These are phyloP conservation scores for Funneliformis mosseae DNA, from an alignment of 192 early-diverging fungal species.

Conservation along the genomic window DNA sequence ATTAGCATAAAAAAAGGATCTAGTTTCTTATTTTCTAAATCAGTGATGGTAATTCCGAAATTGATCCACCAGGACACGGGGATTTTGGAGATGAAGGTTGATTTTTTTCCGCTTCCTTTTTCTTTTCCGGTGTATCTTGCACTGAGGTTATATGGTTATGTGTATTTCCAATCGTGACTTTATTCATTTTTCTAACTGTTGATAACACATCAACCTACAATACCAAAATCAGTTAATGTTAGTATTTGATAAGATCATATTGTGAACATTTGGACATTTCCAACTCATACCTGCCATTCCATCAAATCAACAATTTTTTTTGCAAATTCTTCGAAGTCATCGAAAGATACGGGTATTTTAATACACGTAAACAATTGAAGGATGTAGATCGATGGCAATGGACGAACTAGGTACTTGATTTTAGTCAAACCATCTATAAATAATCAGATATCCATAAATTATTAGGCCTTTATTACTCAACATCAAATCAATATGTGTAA, in stretches of 20 bases:
- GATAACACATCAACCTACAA: neutral
- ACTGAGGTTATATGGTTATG: neutral
- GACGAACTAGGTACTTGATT: constrained; percentile 14
- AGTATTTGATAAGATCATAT: neutral
- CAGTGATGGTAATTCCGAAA: too few relatives aligned
- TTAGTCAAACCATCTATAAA: constrained; percentile 6
- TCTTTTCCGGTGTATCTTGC: constrained; percentile 5
- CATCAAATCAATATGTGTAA: neutral
- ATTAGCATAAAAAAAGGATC: too few relatives aligned
- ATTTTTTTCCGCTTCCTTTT: neutral
- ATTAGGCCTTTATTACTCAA: neutral
- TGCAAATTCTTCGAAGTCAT: constrained; percentile 12
- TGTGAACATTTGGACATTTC: neutral
- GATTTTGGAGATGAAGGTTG: too few relatives aligned
- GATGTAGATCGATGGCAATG: constrained; percentile 9
- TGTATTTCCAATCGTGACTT: neutral
- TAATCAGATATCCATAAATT: neutral
- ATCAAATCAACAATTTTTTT: constrained; percentile 8
- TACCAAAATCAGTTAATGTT: constrained; percentile 4
- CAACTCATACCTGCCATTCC: constrained; percentile 3
- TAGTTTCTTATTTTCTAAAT: too few relatives aligned
- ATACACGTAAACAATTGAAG: neutral
- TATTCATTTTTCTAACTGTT: constrained; percentile 9
- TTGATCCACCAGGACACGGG: too few relatives aligned
- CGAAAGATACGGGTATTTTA: constrained; percentile 10